These are phyloP conservation scores for Kondoa malvinella DNA, from an alignment of 768 basidiomycete species.

Conservation along the genomic window DNA sequence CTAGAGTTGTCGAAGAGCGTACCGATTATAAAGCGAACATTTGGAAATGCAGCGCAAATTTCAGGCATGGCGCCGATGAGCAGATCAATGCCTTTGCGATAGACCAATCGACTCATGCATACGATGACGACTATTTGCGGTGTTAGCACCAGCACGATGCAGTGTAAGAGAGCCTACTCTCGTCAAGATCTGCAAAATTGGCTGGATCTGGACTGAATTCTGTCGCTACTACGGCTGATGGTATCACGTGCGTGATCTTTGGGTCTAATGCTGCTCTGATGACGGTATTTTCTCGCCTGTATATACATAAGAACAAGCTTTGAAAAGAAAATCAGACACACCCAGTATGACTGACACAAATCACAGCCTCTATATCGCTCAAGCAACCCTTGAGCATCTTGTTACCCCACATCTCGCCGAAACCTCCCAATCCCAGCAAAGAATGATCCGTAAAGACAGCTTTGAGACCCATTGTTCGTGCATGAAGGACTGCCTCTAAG, in stretches of 20 bases:
- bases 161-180: not conserved
- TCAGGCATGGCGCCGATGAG: conserved; percentile 79
- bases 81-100: conserved; percentile 90
- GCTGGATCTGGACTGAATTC: conserved; percentile 52
- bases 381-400: conserved; percentile 75
- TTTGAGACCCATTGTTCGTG: conserved; percentile 66
- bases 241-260: conserved; percentile 69
- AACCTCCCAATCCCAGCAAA: conserved; percentile 89
- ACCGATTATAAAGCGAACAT: conserved; percentile 81
- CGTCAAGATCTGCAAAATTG: not conserved
- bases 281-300: conserved; percentile 94
- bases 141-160: not conserved
- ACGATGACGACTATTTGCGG: conserved; percentile 64
- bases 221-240: conserved; percentile 73
- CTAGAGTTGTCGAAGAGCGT: conserved; percentile 19
- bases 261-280: conserved; percentile 63
- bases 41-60: conserved; percentile 66
- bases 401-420: conserved; percentile 91
- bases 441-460: conserved; percentile 96
- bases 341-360: conserved; percentile 96
- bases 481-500: conserved; percentile 80
- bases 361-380: conserved; percentile 78
- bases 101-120: conserved; percentile 72
- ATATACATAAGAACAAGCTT: not conserved
- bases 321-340: conserved; percentile 31